Evolutionary conservation across 768 basidiomycete species (phyloP).

Genomic region (Naganishia kalamii): DNA sequence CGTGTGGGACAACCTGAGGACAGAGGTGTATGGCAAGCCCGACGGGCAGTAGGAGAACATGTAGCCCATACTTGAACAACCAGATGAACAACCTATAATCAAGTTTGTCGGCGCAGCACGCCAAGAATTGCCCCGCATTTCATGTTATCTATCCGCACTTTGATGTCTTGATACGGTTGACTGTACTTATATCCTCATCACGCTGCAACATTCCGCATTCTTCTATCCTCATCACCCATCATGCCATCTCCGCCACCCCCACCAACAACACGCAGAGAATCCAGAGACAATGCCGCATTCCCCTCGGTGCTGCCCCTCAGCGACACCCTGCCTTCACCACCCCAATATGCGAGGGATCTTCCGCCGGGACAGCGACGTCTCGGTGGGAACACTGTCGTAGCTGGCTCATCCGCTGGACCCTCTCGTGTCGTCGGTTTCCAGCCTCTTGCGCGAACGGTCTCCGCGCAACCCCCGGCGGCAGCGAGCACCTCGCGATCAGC

Average conservation of each 20-base stretch:
- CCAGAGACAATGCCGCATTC: constrained; percentile 5
- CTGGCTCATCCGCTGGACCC: not conserved
- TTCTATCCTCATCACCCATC: not conserved
- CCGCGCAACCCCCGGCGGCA: not conserved
- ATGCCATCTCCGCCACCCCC: not conserved
- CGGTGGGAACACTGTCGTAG: not conserved
- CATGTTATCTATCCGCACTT: too few species aligned
- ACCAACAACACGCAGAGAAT: constrained; percentile 3
- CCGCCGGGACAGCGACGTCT: constrained; percentile 1
- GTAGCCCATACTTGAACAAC: too few species aligned
- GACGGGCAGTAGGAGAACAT: not conserved
- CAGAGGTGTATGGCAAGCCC: constrained; percentile 3
- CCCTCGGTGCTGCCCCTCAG: not conserved
- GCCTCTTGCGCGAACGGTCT: not conserved
- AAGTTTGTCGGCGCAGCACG: too few species aligned
- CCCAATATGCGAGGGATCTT: constrained; percentile 1
- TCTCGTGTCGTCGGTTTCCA: constrained; percentile 8
- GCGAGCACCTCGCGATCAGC: not conserved
- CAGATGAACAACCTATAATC: too few species aligned
- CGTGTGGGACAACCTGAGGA: constrained; percentile 5
- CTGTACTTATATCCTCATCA: too few species aligned
- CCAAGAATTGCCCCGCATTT: not conserved
- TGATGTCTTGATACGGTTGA: too few species aligned
- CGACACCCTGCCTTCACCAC: constrained; percentile 6
- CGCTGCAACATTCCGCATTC: not conserved